These are phyloP conservation scores for Platanthera guangdongensis DNA, from an alignment of 106 monocot species.

Conservation along the genomic window DNA sequence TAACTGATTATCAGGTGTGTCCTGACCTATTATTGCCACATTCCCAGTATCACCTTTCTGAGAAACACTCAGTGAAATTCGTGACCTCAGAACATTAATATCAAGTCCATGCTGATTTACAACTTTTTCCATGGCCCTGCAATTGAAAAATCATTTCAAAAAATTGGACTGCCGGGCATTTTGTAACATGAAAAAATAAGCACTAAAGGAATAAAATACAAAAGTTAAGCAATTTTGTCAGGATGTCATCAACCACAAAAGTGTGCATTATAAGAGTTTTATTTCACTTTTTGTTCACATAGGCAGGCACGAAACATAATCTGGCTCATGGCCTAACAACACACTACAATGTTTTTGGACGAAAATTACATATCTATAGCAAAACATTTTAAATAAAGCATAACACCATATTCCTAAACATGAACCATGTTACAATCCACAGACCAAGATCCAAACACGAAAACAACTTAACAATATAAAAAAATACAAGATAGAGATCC, in stretches of 20 bases:
- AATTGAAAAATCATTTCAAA: slow-evolving; percentile 6
- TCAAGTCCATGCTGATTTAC: slow-evolving; percentile 86
- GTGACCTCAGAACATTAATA: slow-evolving; percentile 64
- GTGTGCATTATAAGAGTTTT: no score
- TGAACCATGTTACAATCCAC: no score
- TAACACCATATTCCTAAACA: no score
- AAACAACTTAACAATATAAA: no score
- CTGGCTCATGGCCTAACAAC: no score
- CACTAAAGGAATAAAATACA: background rate
- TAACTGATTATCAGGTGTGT: slow-evolving; percentile 33
- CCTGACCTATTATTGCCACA: slow-evolving; percentile 29
- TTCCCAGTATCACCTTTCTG: slow-evolving; percentile 39
- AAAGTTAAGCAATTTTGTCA: background rate
- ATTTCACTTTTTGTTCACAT: no score
- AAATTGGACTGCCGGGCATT: background rate
- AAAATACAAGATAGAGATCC: no score
- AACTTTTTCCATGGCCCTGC: slow-evolving; percentile 95
- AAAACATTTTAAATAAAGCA: no score
- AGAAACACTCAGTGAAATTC: slow-evolving; percentile 41
- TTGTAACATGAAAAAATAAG: background rate
- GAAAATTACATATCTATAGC: no score
- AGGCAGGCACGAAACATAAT: no score
- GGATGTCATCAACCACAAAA: background rate
- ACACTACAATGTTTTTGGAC: no score
- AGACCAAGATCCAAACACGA: no score